Evolutionary conservation across 345 rosid genomes (phyloP), one percentile per base, ranked within the genome.

Genomic region (Brassica juncea): DNA sequence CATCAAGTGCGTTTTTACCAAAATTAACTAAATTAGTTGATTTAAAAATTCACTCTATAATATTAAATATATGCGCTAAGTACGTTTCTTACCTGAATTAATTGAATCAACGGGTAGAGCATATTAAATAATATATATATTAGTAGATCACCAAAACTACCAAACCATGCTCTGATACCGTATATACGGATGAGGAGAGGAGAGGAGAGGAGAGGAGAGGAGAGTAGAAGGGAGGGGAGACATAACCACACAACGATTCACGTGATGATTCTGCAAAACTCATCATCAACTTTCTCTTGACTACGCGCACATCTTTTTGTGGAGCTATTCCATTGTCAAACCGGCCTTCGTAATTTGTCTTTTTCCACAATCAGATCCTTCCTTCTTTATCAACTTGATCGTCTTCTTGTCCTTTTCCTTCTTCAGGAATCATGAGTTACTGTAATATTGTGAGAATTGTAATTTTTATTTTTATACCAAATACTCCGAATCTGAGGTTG

Each of bases 241-340:
- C 57, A 67, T 35, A 75, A 75, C 79, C 72, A 75, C 66, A 75
- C 44, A 67, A 67, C 55, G 19, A 39, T 75, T 75, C 79, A 75
- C 79, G 67, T 75, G 79, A 75, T 57, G 44, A 57, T 57, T 3
- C 73, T 67, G 79, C 73, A 67, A 67, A 54, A 54, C 55, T 74
- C 66, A 74, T 74, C 34, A 66, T 66, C 71, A 66, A 23, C 79
- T 75, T 67, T 67, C 79, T 75, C 79, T 73, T 75, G 79, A 75
- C 79, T 57, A 66, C 57, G 72, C 72, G 44, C 79, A 75, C 79
- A 54, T 75, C 72, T 59, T 75, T 37, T 75, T 75, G 31, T 75
- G 79, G 59, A 67, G 37, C 78, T 55, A 55, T 75, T 75, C 66
- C 59, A 27, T 75, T 66, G 79, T 65, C 72, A 55, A 75, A 67